Conservation (phyloP, 495 filamentous ascomycete genomes). For the Monascus purpureus region DNA sequence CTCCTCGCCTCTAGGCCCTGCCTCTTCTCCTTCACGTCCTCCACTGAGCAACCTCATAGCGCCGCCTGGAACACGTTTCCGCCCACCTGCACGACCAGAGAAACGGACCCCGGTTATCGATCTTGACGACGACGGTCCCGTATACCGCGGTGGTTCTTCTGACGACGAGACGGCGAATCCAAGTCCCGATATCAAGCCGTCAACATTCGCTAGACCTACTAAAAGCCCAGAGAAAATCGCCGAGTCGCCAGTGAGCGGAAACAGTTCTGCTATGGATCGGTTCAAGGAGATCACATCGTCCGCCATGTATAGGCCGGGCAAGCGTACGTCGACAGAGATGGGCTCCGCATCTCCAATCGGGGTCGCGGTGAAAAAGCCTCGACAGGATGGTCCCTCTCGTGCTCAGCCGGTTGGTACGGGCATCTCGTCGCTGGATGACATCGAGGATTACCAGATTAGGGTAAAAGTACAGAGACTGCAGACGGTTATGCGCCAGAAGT, state of each 20-base stretch:
- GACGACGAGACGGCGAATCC: conserved; percentile 36
- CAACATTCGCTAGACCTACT: conserved; percentile 38
- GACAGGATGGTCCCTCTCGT: conserved; percentile 41
- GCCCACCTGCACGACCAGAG: conserved; percentile 33
- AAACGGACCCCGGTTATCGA: conserved; percentile 29
- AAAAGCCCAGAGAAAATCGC: conserved; percentile 25
- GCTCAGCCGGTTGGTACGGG: conserved; percentile 30
- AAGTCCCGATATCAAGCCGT: conserved; percentile 55
- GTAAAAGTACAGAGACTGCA: conserved; percentile 43
- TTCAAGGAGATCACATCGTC: conserved; percentile 37
- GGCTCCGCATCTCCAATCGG: conserved; percentile 25
- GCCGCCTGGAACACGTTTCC: conserved; percentile 62
- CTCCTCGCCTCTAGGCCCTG: conserved; percentile 55
- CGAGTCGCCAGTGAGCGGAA: conserved; percentile 19
- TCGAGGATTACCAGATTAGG: conserved; percentile 36
- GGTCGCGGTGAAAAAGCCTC: conserved; percentile 22
- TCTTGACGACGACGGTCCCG: conserved; percentile 43
- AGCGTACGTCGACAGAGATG: conserved; percentile 34
- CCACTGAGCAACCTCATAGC: conserved; percentile 50
- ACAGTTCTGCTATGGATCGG: conserved; percentile 14
- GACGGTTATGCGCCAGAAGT: conserved; percentile 34
- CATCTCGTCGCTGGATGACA: conserved; percentile 34
- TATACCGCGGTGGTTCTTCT: conserved; percentile 41
- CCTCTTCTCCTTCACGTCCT: conserved; percentile 31
- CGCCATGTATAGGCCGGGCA: conserved; percentile 34